Conservation (phyloP, 202 grass and related monocot species). For the Schoenoplectus tabernaemontani region DNA sequence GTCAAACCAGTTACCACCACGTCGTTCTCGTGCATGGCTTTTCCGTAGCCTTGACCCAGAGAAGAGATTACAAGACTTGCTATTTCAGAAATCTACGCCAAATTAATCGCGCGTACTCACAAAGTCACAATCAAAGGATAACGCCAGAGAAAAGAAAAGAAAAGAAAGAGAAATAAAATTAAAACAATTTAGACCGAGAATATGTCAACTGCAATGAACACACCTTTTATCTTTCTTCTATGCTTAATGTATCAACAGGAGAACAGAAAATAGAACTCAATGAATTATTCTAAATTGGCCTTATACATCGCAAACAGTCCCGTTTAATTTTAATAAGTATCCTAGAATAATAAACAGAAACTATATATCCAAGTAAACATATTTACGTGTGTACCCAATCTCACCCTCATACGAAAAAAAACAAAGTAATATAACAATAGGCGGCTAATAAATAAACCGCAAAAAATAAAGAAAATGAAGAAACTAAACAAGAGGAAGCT, state of each 20-base stretch:
- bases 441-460: neutral
- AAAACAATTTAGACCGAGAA: no score
- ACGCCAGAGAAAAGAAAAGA: no score
- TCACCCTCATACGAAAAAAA: neutral
- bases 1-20: slow-evolving; percentile 31
- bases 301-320: neutral
- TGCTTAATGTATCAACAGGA: slow-evolving; percentile 1
- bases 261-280: neutral
- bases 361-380: slow-evolving; percentile 1
- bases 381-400: slow-evolving; percentile 13
- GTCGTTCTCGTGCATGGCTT: slow-evolving; percentile 30
- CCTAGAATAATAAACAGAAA: slow-evolving; percentile 8
- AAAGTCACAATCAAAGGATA: no score
- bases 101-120: no score
- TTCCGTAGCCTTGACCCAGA: neutral
- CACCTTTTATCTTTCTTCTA: neutral
- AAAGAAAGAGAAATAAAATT: no score
- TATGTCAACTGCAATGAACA: neutral
- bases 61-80: no score
- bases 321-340: neutral
- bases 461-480: neutral
- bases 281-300: slow-evolving; percentile 7
- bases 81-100: no score
- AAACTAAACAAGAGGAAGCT: slow-evolving; percentile 2
- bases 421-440: slow-evolving; percentile 15